Evolutionary conservation across 2,329 filamentous ascomycete genomes (phyloP), one percentile per base, ranked within the genome.

Genomic region (Nigrospora sphaerica): DNA sequence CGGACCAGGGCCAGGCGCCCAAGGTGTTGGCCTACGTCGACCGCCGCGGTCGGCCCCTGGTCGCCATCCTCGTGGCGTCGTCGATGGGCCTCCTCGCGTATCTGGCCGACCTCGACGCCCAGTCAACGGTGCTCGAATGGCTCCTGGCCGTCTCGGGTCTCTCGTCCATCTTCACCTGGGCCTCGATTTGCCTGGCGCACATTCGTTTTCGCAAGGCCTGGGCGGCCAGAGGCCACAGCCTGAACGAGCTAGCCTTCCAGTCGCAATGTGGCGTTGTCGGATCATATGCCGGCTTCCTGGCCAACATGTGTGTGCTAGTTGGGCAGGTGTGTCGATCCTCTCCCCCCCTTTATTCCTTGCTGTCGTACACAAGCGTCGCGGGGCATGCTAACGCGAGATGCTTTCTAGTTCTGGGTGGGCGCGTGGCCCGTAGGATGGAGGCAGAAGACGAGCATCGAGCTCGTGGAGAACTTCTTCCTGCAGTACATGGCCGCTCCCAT

Each of bases 161-260:
- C 19, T 85, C 83, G 11, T 83, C 79, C 39, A 78, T 89, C 61
- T 87, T 91, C 69, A 90, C 85, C 6, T 91, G 87, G 87, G 80
- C 75, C 46, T 86, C 86, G 53, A 92, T 95, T 63, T 95, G 89
- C 64, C 70, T 95, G n/a, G 80, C 85, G 19, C 91, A 96, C 66
- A 95, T 96, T 60, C 88, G 90, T 46, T 96, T 96, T 77, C 88
- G 91, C 52, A 69, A 70, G 23, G 88, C 83, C n/a, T 95, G 89
- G 88, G 74, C 72, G 39, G 60, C 69, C 12, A 79, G 83, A 50
- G 86, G 86, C 39, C 85, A 84, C 61, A 74, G 71, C n/a, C 70
- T 91, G 33, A 73, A 81, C 46, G 87, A 95, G 56, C 75, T 97
- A 6, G 86, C 91, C 7, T 96, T 93, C 71, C 73, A 70, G 33